Conservation (phyloP, 2,329 filamentous ascomycete genomes). For the Xenoacremonium recifei region DNA sequence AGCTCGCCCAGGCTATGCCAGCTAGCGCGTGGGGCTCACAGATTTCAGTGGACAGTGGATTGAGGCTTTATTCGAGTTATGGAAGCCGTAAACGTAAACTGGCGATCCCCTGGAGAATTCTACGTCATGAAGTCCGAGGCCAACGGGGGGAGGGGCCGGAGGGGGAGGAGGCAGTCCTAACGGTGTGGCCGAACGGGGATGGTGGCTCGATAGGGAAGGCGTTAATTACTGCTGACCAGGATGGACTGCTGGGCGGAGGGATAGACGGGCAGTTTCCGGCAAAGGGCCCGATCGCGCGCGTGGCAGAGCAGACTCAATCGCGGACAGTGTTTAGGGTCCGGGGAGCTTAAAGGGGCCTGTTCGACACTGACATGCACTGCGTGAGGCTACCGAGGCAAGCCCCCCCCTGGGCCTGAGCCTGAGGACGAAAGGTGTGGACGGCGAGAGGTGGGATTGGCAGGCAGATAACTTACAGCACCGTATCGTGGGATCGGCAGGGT, state of each 20-base stretch:
- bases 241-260: not conserved
- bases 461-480: too few relatives aligned
- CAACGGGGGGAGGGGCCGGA: constrained; percentile 1
- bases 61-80: constrained; percentile 1
- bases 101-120: not conserved
- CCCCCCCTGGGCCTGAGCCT: too few relatives aligned
- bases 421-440: too few relatives aligned
- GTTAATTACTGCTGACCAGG: constrained; percentile 9
- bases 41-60: constrained; percentile 7
- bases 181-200: constrained; percentile 23
- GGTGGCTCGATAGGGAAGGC: constrained; percentile 17
- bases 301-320: too few relatives aligned
- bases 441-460: too few relatives aligned
- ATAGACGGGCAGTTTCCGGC: too few relatives aligned
- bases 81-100: not conserved
- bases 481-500: too few relatives aligned
- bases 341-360: too few relatives aligned
- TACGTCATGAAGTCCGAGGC: constrained; percentile 8
- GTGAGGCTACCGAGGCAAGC: too few relatives aligned
- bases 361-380: too few relatives aligned
- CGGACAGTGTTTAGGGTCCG: too few relatives aligned
- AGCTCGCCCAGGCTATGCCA: constrained; percentile 6
- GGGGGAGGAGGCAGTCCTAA: constrained; percentile 9
- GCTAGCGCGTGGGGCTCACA: constrained; percentile 9
- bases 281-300: too few relatives aligned